Base-by-base conservation (phyloP, 257 asterid species). In the Ophiorrhiza pumila region DNA sequence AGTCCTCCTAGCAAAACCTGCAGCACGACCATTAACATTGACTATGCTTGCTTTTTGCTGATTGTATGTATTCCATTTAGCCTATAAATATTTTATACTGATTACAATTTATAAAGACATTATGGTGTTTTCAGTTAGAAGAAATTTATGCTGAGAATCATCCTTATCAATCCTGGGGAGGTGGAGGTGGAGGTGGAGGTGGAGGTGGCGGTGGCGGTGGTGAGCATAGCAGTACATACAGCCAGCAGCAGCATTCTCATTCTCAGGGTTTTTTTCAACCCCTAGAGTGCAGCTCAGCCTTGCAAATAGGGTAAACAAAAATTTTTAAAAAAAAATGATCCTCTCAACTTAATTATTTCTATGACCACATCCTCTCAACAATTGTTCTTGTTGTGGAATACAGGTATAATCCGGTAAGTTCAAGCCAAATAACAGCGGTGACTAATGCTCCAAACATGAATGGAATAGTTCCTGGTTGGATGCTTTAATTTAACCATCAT, bases 261-360 rank as follows among this genome's bases (percentile, higher is more conserved):
- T 83, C 96, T 65, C 98, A 87, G 69, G 90, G 73, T 66, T 90
- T 90, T 83, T 93, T 93, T 78, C 98, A 93, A 75, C 93, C 93
- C 55, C 80, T 89, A 13, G 95, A 90, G 42, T 90, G 98, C 89
- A 83, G 88, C 83, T 85, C 98, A 46, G 84, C 81, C 78, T 84
- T 93, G 71, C 97, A 93, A 77, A 89, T 87, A 58, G 98, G 98
- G 98, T 92, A 86, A 39, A 15, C 46, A 37, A 66, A 17, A n/a
- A n/a, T n/a, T n/a, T n/a, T n/a, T n/a, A n/a, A 7, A 2, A 45
- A 14, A 5, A 23, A 23, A 39, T 14, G 11, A 45, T 45, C 6
- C 10, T 31, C 42, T 65, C 37, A 37, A 22, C 23, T 61, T 12
- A 12, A 50, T 5, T 74, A 11, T 46, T 46, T 10, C 3, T 15